Conservation (phyloP, 805 yeast genomes). For the Osmozyma mogii region DNA sequence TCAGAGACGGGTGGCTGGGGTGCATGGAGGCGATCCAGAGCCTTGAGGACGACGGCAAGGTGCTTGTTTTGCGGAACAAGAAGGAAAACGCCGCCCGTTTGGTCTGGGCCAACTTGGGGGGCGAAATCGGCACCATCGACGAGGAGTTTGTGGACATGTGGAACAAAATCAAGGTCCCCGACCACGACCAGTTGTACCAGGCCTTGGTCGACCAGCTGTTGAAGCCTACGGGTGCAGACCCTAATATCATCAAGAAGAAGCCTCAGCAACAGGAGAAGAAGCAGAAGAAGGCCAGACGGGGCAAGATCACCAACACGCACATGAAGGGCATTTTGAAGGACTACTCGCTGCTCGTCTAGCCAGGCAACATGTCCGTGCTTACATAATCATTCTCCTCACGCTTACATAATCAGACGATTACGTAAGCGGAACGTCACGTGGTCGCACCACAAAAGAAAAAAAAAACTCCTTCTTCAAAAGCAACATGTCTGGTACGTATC, state of each 20-base stretch:
- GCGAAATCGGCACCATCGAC: conserved; percentile 63
- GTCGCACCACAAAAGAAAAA: too few relatives aligned
- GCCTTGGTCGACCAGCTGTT: conserved; percentile 75
- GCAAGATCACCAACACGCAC: conserved; percentile 92
- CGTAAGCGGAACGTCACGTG: too few relatives aligned
- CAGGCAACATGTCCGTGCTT: too few relatives aligned
- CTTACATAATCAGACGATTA: too few relatives aligned
- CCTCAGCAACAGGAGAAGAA: conserved; percentile 55
- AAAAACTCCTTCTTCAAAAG: too few relatives aligned
- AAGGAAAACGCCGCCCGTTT: conserved; percentile 91
- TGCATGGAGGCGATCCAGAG: conserved; percentile 73
- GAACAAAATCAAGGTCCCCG: conserved; percentile 73
- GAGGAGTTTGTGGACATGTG: conserved; percentile 78
- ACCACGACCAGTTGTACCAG: conserved; percentile 71
- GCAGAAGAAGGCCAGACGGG: conserved; percentile 86
- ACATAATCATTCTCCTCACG: too few relatives aligned
- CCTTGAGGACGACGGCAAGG: conserved; percentile 67
- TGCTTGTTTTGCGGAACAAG: conserved; percentile 80
- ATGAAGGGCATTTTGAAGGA: conserved; percentile 94
- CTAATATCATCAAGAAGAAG: conserved; percentile 75
- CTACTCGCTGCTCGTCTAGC: conserved; percentile 43
- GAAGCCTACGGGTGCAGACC: conserved; percentile 97
- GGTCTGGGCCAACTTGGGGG: conserved; percentile 85
- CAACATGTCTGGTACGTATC: neutral
- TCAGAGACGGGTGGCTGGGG: conserved; percentile 91